Evolutionary conservation across 306 rosid species (phyloP).

Genomic region (Prosopis cineraria): DNA sequence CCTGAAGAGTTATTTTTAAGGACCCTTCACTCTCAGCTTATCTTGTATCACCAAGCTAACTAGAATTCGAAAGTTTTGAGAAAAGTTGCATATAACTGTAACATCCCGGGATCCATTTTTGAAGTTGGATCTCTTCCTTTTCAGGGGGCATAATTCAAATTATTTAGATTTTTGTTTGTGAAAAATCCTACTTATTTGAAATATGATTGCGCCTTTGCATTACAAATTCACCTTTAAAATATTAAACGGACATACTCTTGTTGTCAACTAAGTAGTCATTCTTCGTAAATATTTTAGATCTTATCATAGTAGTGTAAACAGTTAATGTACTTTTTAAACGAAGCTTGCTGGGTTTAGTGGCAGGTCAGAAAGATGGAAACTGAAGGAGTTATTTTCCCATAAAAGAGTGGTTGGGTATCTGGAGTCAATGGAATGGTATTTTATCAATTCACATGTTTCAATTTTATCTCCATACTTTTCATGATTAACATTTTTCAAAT

Average conservation of each 20-base stretch:
- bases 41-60: no score
- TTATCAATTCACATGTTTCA: conserved; percentile 14
- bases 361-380: conserved; percentile 57
- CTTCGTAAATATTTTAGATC: conserved; percentile 23
- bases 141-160: not conserved
- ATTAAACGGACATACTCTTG: not conserved
- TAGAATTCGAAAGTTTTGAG: not conserved
- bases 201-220: not conserved
- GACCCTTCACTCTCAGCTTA: no score
- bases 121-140: not conserved
- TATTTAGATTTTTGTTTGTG: not conserved
- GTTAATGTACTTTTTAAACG: conserved; percentile 44
- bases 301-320: conserved; percentile 20
- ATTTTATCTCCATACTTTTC: conserved; percentile 1
- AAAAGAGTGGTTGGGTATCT: conserved; percentile 28
- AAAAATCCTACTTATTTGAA: not conserved
- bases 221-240: not conserved
- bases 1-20: no score
- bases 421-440: conserved; percentile 54
- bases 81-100: not conserved
- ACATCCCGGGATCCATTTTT: not conserved
- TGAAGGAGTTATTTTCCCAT: conserved; percentile 51
- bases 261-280: not conserved
- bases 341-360: conserved; percentile 54
- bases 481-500: conserved; percentile 8